Evolutionary conservation across 1,139 yeast species (phyloP), one percentile per base, ranked within the genome.

Genomic region (Pneumocystis sp.): DNA sequence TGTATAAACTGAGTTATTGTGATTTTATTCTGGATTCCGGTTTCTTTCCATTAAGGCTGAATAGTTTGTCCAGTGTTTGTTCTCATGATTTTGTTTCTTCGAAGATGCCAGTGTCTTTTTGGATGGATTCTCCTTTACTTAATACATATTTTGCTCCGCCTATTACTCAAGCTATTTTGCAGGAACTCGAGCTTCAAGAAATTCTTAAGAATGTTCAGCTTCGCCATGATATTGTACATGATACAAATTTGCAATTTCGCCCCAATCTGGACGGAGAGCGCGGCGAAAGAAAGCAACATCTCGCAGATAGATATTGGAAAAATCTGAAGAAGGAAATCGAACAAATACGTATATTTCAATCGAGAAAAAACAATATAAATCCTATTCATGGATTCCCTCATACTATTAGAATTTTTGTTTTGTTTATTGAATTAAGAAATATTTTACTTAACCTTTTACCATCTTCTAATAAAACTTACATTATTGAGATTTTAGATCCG

Each of bases 241-340:
- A 91, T 76, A 96, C 97, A 21, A 89, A 88, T 73, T 80, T 91
- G 67, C 96, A 90, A 78, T 90, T 90, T 75, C 81, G 96, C 71
- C 96, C 97, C 59, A 88, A 91, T 74, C 78, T 89, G 70, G 96
- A 90, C 75, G 96, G 96, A 64, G 96, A 89, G 75, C 79, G 96
- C 65, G 96, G 96, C 56, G 80, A 84, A 70, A 81, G 90, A 68
- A 89, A 89, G 80, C 86, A 85, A 74, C 76, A 81, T 66, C 79
- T 86, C 61, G 86, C 90, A 63, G 95, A 87, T 72, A 84, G 82
- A 72, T 89, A 90, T 76, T 91, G 97, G 97, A 61, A 64, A 5
- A 17, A 62, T 17, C 19, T 65, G 15, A 60, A 31, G 17, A 35
- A 29, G 17, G 77, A 78, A 65, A 45, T 63, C 19, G 65, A 61